Evolutionary conservation across 768 basidiomycete species (phyloP).

Genomic region (Panaeolus cyanescens): DNA sequence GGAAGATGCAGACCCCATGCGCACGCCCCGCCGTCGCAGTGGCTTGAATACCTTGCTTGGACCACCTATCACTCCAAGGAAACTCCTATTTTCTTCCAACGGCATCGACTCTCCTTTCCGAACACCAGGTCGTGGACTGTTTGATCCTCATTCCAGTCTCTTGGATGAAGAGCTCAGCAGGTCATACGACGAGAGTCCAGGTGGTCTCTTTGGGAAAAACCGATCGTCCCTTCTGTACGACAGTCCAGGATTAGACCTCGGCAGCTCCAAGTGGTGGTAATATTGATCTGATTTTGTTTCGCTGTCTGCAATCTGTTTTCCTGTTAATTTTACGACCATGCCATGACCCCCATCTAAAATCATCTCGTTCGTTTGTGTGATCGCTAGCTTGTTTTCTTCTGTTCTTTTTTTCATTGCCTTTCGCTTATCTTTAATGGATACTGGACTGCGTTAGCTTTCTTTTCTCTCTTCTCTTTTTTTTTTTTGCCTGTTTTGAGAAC

Average conservation of each 20-base stretch:
- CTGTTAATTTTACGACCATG: constrained; percentile 15
- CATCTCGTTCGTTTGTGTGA: constrained; percentile 6
- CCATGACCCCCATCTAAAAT: constrained; percentile 14
- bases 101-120: constrained; percentile 40
- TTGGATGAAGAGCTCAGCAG: constrained; percentile 75
- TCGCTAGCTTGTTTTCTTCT: not conserved
- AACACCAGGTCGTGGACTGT: constrained; percentile 35
- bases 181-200: constrained; percentile 59
- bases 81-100: constrained; percentile 36
- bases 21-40: constrained; percentile 39
- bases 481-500: not conserved
- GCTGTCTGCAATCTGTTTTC: constrained; percentile 2
- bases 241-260: constrained; percentile 56
- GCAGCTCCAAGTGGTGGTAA: constrained; percentile 30
- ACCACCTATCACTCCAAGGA: constrained; percentile 40
- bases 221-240: constrained; percentile 63
- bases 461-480: constrained; percentile 9
- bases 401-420: not conserved
- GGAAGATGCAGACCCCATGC: constrained; percentile 31
- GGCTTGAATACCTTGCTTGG: constrained; percentile 23
- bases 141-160: constrained; percentile 71
- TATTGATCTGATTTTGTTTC: constrained; percentile 4
- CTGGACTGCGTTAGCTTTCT: constrained; percentile 3
- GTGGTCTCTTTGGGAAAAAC: constrained; percentile 64
- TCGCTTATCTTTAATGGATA: not conserved